Evolutionary conservation across 495 filamentous ascomycete genomes (phyloP).

Genomic region (Xylona heveae): DNA sequence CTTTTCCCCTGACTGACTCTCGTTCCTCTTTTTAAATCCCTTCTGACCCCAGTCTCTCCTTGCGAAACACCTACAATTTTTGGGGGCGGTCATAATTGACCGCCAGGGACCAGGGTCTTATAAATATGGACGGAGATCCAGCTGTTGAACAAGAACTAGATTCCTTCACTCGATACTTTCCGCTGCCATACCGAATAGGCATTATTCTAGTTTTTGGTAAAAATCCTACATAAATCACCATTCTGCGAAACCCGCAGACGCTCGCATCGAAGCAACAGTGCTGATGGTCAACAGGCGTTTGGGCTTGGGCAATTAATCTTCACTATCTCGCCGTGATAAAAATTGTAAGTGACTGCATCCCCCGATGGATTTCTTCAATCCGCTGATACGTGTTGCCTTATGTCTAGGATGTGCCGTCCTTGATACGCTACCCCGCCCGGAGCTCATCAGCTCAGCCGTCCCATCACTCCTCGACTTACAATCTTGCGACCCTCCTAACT

Average conservation of each 20-base stretch:
- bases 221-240: neutral
- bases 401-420: slow-evolving; percentile 45
- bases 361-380: neutral
- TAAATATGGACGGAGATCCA: slow-evolving; percentile 50
- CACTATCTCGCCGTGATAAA: slow-evolving; percentile 52
- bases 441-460: slow-evolving; percentile 38
- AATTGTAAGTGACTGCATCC: slow-evolving; percentile 28
- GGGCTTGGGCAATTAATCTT: slow-evolving; percentile 78
- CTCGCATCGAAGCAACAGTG: slow-evolving; percentile 3
- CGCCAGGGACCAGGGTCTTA: neutral
- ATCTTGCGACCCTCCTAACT: slow-evolving; percentile 53
- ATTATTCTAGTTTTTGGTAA: slow-evolving; percentile 61
- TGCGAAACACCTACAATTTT: slow-evolving; percentile 17
- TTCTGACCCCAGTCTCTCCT: slow-evolving; percentile 7
- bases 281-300: slow-evolving; percentile 37
- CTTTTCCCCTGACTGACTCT: slow-evolving; percentile 5
- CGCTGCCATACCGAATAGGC: slow-evolving; percentile 68
- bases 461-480: slow-evolving; percentile 66
- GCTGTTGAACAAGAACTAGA: slow-evolving; percentile 65
- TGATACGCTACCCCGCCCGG: slow-evolving; percentile 60
- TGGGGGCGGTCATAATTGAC: neutral
- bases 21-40: slow-evolving; percentile 8
- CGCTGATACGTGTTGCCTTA: slow-evolving; percentile 8
- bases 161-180: slow-evolving; percentile 62
- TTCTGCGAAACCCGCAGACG: slow-evolving; percentile 5